Conservation (phyloP, 257 asterid species). For the Nicotiana knightiana region DNA sequence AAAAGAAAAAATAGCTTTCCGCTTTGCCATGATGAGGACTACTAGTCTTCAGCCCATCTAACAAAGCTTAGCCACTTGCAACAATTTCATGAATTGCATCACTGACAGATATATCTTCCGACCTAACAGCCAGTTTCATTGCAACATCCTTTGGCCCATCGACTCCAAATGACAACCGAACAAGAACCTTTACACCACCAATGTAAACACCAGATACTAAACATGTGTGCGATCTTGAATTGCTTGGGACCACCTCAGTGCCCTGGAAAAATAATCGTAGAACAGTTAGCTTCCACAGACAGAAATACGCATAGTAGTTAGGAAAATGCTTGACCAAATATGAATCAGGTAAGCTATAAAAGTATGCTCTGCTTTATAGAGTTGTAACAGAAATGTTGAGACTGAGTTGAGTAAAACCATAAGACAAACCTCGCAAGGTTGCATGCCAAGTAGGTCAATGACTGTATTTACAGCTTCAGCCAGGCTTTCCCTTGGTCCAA, state of each 20-base stretch:
- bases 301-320: neutral
- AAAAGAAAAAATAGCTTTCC: neutral
- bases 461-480: slow-evolving; percentile 88
- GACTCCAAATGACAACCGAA: slow-evolving; percentile 81
- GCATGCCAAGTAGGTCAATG: slow-evolving; percentile 90
- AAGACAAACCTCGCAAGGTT: slow-evolving; percentile 91
- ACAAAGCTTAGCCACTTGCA: slow-evolving; percentile 62
- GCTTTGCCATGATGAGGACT: neutral
- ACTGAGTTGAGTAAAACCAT: neutral
- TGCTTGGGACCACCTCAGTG: slow-evolving; percentile 71
- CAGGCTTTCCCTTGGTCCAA: slow-evolving; percentile 88
- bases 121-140: slow-evolving; percentile 91
- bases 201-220: slow-evolving; percentile 88
- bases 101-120: slow-evolving; percentile 75
- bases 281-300: neutral
- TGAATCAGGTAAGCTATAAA: neutral
- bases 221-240: slow-evolving; percentile 90
- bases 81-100: slow-evolving; percentile 93
- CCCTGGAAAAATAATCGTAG: slow-evolving; percentile 46
- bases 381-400: neutral
- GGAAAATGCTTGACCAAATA: neutral
- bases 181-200: slow-evolving; percentile 87
- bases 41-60: neutral
- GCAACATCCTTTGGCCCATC: slow-evolving; percentile 88
- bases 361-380: neutral